A percentile compares a stretch with the other conserved stretches of the same genome.
These are phyloP conservation scores for Yarrowia keelungensis DNA, from an alignment of 805 yeast genomes.

Conservation along the genomic window DNA sequence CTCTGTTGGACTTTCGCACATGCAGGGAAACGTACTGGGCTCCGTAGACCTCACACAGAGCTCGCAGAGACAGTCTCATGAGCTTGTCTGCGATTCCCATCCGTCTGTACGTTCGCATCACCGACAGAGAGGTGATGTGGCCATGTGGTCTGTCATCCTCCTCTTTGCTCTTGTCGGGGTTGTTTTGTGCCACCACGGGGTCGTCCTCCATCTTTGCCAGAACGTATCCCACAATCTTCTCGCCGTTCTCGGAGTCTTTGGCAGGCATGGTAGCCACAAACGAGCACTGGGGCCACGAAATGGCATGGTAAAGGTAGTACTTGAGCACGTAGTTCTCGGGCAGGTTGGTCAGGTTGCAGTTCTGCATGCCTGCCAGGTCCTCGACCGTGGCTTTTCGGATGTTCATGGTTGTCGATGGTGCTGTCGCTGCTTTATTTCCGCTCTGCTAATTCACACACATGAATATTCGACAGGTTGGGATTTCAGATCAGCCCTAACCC, in stretches of 20 bases:
- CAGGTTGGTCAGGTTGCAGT: constrained; percentile 86
- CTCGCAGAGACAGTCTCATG: constrained; percentile 84
- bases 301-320: constrained; percentile 90
- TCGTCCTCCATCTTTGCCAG: constrained; percentile 97
- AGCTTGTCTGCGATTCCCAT: constrained; percentile 92
- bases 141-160: constrained; percentile 61
- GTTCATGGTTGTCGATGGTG: constrained; percentile 56
- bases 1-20: constrained; percentile 90
- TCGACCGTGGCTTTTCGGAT: constrained; percentile 85
- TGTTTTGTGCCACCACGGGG: constrained; percentile 39
- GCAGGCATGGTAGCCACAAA: constrained; percentile 83
- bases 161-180: constrained; percentile 33
- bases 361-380: constrained; percentile 94
- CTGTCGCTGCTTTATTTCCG: constrained; percentile 1
- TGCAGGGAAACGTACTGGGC: constrained; percentile 89
- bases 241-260: constrained; percentile 63
- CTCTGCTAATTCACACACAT: not conserved
- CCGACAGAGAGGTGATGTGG: constrained; percentile 91
- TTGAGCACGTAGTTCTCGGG: constrained; percentile 95
- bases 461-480: constrained; percentile 15
- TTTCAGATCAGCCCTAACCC: constrained; percentile 36
- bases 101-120: constrained; percentile 93
- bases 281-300: constrained; percentile 98
- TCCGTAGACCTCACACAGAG: constrained; percentile 78
- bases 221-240: constrained; percentile 93